Conservation (phyloP, 139 green algal species). For the Yamagishiella unicocca region DNA sequence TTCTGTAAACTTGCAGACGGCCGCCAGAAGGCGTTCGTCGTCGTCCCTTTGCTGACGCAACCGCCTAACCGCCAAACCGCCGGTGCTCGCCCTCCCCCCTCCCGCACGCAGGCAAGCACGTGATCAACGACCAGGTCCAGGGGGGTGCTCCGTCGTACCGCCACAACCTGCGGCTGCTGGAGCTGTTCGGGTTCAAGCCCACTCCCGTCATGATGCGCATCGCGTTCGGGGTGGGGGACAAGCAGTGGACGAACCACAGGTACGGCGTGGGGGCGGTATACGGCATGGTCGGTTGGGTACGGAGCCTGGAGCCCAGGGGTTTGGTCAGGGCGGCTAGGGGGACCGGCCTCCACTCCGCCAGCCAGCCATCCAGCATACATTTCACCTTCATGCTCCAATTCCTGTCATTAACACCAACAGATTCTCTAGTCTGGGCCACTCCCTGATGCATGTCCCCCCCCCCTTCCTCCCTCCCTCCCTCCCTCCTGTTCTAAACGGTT, state of each 20-base stretch:
- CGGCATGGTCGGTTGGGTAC: neutral
- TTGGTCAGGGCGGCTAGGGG: too few species aligned
- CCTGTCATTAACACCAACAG: too few species aligned
- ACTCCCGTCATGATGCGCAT: conserved; percentile 70
- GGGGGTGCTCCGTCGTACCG: conserved; percentile 75
- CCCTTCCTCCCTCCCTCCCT: neutral
- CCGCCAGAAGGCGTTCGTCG: too few species aligned
- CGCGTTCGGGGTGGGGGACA: conserved; percentile 71
- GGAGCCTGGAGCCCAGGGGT: too few species aligned
- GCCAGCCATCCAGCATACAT: too few species aligned
- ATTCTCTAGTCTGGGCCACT: too few species aligned
- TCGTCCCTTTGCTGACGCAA: neutral
- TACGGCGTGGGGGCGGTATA: neutral
- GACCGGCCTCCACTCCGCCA: too few species aligned
- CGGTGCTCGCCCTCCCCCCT: too few species aligned
- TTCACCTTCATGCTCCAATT: too few species aligned
- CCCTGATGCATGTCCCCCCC: neutral
- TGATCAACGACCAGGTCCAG: conserved; percentile 82
- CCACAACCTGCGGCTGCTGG: conserved; percentile 74
- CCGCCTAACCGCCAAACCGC: neutral
- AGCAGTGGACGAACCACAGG: conserved; percentile 80
- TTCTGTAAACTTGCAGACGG: too few species aligned
- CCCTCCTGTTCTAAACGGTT: too few species aligned
- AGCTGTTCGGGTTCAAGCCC: conserved; percentile 73
- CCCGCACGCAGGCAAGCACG: conserved; percentile 37